Evolutionary conservation across 257 asterid species (phyloP), one percentile per base, ranked within the genome.

Genomic region (Solanum pinnatisectum): DNA sequence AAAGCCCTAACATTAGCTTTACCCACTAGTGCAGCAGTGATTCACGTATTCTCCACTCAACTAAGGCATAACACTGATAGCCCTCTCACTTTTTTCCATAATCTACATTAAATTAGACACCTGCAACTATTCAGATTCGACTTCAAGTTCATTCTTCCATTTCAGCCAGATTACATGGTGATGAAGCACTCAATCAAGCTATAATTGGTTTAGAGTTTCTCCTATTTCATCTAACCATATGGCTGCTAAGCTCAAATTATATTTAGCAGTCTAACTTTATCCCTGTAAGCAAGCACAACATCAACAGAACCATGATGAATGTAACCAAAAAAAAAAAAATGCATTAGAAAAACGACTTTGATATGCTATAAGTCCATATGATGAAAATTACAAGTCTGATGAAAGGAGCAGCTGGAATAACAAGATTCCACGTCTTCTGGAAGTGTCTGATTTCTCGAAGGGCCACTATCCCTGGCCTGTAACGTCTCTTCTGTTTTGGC

Each of bases 391-490:
- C 98, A 16, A 72, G 12, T 92, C 99, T 91, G 23, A 95, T 89
- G 90, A 96, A 96, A 18, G 98, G 98, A 73, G 98, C 98, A 90
- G 94, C 95, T n/a, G 98, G 99, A 85, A 96, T 92, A 12, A 96
- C 89, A 84, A 95, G 99, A 14, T 88, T 36, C 88, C 86, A 72
- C 1, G 96, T 89, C 92, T 91, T 95, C 90, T 96, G 99, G 70
- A 90, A 95, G 87, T 89, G 94, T 88, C 97, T 93, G 81, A 96
- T 96, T 94, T 96, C 98, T 9, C 98, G 96, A 40, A 96, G 90
- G 42, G 99, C 98, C 56, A 87, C 95, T 18, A 94, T 89, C 84
- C 99, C 98, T 0, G 97, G 95, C 92, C 89, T 94, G 88, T 87
- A 89, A 67, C 98, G 92, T 32, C 89, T 65, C 87, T 90, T 92